Evolutionary conservation across 2,329 filamentous ascomycete genomes (phyloP), one percentile per base, ranked within the genome.

Genomic region (Aspergillus sp.): DNA sequence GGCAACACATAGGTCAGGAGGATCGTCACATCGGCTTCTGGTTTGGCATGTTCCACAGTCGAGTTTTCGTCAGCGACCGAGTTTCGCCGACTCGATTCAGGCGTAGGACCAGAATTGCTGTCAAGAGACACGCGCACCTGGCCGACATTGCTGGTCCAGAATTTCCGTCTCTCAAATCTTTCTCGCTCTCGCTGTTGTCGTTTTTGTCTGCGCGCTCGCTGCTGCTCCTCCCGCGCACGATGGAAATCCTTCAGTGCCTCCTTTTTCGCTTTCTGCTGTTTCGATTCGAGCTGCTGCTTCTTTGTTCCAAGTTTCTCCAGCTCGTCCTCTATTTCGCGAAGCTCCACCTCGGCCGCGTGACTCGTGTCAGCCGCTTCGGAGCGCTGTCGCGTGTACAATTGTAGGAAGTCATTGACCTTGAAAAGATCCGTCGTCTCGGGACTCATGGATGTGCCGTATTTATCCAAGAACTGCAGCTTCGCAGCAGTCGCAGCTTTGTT

Each of bases 1-100:
- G 78, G 76, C 0, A 86, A 86, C 39, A 87, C 81, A 67, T 88
- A 88, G 0, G 82, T 84, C n/a, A 88, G 67, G 3, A 81, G 77
- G 6, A 89, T 70, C 54, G 57, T 45, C 12, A 67, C 58, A 7
- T 61, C 67, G 3, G 66, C 65, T 36, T 50, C 54, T 49, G 62
- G 55, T 20, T 65, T 49, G 36, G 59, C 12, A 4, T 26, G 24
- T 29, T 53, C 58, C 67, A 6, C 31, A 70, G 59, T 14, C 72
- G 72, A 22, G 62, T 59, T 26, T 67, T 62, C 31, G 72, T 73
- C 60, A 55, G 65, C 22, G 45, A 64, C 26, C 50, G 63, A 31
- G 65, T 65, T 29, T 65, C 70, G 55, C 16, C 62, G 55, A 36
- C 64, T 64, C 6, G 59, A 61, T 7, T 16, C 56, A 2, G 59